A percentile compares a stretch with the other conserved stretches of the same genome.
Conservation (phyloP, 139 green algal genomes). For the Penium margaritaceum region DNA sequence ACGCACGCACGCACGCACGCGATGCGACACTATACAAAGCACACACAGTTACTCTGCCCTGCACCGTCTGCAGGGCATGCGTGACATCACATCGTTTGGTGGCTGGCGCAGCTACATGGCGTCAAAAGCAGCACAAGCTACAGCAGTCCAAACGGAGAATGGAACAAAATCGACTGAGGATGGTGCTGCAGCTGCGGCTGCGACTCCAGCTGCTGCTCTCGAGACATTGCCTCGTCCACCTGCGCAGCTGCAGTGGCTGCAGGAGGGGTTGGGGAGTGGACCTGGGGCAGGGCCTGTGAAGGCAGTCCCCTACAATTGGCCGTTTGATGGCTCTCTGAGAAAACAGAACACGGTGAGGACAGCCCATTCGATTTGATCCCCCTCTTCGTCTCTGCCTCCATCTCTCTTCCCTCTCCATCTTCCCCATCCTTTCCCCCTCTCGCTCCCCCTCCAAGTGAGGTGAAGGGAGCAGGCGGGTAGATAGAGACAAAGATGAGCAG, state of each 20-base stretch:
- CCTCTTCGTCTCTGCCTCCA: no score
- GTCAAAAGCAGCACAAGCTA: background rate
- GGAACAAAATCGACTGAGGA: background rate
- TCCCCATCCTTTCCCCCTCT: no score
- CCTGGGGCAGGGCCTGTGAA: background rate
- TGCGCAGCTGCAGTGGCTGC: background rate
- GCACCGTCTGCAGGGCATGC: background rate
- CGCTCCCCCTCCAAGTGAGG: no score
- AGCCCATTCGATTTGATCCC: no score
- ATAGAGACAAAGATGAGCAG: background rate
- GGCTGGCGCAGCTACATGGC: slow-evolving; percentile 27
- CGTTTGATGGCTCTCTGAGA: slow-evolving; percentile 47
- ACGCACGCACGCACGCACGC: no score
- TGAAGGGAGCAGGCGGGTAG: background rate
- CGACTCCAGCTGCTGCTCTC: background rate
- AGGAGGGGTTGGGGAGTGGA: background rate
- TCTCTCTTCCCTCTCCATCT: no score
- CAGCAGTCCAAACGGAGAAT: background rate
- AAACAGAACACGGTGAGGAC: slow-evolving; percentile 48
- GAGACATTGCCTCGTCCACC: no score
- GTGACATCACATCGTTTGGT: slow-evolving; percentile 26
- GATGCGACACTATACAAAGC: no score
- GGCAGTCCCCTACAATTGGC: slow-evolving; percentile 53
- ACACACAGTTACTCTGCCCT: no score
- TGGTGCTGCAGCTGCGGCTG: background rate